Evolutionary conservation across 2,329 filamentous ascomycete genomes (phyloP).

Genomic region (Fusarium algeriense): DNA sequence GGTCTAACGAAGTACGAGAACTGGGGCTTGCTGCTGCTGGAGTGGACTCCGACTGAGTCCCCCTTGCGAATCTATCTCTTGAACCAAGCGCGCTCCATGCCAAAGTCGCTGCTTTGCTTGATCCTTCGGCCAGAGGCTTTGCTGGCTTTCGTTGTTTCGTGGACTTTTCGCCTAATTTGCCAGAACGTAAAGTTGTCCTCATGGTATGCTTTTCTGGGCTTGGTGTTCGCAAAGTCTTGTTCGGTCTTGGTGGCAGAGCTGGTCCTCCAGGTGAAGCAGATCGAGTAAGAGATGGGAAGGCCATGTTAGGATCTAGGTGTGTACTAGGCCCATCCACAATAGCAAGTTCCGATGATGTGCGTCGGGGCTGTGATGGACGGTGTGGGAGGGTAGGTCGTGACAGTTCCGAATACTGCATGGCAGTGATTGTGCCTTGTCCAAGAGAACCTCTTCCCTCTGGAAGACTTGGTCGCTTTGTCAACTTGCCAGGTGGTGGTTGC

Average conservation of each 20-base stretch:
- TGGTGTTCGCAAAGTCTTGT: constrained; percentile 60
- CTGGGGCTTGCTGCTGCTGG: constrained; percentile 33
- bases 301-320: constrained; percentile 28
- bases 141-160: constrained; percentile 57
- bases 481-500: constrained; percentile 37
- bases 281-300: constrained; percentile 42
- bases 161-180: constrained; percentile 59
- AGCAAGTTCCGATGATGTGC: constrained; percentile 64
- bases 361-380: constrained; percentile 68
- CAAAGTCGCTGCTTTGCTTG: constrained; percentile 73
- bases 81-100: constrained; percentile 68
- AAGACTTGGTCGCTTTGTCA: constrained; percentile 39
- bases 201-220: constrained; percentile 73
- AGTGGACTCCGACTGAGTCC: constrained; percentile 43
- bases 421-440: constrained; percentile 84
- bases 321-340: constrained; percentile 52
- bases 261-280: constrained; percentile 50
- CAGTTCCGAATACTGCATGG: constrained; percentile 83
- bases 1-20: constrained; percentile 50
- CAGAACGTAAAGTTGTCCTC: constrained; percentile 70
- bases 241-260: constrained; percentile 49
- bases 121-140: constrained; percentile 62
- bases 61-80: constrained; percentile 52
- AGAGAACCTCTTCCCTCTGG: constrained; percentile 70
- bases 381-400: constrained; percentile 73